Base-by-base conservation (phyloP, 306 rosid species). In the Lithocarpus polystachyus region DNA sequence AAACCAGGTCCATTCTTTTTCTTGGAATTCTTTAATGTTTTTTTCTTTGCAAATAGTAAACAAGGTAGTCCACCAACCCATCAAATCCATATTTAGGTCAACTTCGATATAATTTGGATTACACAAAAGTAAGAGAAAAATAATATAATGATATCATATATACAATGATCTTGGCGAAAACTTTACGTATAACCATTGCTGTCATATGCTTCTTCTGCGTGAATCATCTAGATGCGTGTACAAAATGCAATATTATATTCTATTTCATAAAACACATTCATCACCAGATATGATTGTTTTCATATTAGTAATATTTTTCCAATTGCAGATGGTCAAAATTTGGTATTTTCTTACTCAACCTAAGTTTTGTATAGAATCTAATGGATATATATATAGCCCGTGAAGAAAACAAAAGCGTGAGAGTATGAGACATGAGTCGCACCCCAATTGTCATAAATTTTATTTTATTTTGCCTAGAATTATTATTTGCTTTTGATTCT, bases 41-140 rank as follows among this genome's bases (percentile, higher is more conserved):
- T 20, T 20, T 8, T 20, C 10, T 59, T 14, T 28, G 45, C 73
- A 69, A 80, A 70, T 64, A 67, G 80, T 79, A 79, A 76, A 71
- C 79, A 54, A 51, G 77, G 80, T 84, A 57, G 90, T 77, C 77
- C 87, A 84, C 79, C 87, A 84, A 77, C 85, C 81, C 65, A 82
- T 82, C 86, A 69, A 76, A 87, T 76, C 84, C 43, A 76, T 68
- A 37, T 37, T 40, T 72, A 20, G 37, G 40, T 59, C 78, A 37
- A 48, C 59, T 20, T 11, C 23, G 35, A 74, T 7, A 43, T 9
- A 52, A 60, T 68, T 18, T 69, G 56, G 71, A 80, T 19, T 26
- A 80, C 81, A 64, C 53, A 37, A 23, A 35, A 53, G 22, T 15
- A 37, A 56, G 18, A 33, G 5, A 48, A 48, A 13, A 54, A 48